Evolutionary conservation across 805 yeast genomes (phyloP).

Genomic region (Barnettozyma sucrosica): DNA sequence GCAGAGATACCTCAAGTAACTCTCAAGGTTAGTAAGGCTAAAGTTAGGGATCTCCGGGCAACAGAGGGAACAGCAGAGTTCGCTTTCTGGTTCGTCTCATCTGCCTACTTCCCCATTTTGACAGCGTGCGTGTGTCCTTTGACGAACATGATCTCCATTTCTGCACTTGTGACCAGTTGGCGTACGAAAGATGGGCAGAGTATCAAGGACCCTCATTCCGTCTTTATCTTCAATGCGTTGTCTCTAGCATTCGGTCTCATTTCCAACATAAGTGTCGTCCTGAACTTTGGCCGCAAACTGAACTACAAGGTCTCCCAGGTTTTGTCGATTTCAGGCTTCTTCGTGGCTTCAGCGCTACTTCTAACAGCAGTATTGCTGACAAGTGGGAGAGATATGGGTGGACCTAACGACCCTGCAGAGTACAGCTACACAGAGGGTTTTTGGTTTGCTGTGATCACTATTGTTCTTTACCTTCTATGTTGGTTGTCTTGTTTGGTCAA

Average conservation of each 20-base stretch:
- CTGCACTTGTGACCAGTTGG: constrained; percentile 72
- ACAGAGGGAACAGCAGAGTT: constrained; percentile 16
- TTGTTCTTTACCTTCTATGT: constrained; percentile 54
- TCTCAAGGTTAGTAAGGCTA: constrained; percentile 12
- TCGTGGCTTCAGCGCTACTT: constrained; percentile 50
- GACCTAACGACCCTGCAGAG: constrained; percentile 7
- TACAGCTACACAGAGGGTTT: constrained; percentile 52
- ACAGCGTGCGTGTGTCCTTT: constrained; percentile 79
- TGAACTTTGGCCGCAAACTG: constrained; percentile 60
- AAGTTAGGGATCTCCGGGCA: constrained; percentile 13
- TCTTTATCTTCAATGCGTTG: constrained; percentile 52
- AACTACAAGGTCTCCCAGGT: constrained; percentile 57
- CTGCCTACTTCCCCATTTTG: constrained; percentile 66
- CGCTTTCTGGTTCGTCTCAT: constrained; percentile 54
- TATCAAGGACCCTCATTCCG: constrained; percentile 34
- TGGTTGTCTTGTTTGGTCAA: constrained; percentile 48
- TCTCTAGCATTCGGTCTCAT: constrained; percentile 59
- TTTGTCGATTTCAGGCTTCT: constrained; percentile 60
- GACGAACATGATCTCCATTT: constrained; percentile 66
- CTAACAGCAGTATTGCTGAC: constrained; percentile 41
- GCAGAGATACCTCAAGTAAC: constrained; percentile 17
- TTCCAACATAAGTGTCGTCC: constrained; percentile 62
- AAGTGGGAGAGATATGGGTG: constrained; percentile 26
- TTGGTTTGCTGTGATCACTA: constrained; percentile 72
- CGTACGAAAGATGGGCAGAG: constrained; percentile 28